Base-by-base conservation (phyloP, 2,329 filamentous ascomycete species). In the Ceratocystiopsis sp. region DNA sequence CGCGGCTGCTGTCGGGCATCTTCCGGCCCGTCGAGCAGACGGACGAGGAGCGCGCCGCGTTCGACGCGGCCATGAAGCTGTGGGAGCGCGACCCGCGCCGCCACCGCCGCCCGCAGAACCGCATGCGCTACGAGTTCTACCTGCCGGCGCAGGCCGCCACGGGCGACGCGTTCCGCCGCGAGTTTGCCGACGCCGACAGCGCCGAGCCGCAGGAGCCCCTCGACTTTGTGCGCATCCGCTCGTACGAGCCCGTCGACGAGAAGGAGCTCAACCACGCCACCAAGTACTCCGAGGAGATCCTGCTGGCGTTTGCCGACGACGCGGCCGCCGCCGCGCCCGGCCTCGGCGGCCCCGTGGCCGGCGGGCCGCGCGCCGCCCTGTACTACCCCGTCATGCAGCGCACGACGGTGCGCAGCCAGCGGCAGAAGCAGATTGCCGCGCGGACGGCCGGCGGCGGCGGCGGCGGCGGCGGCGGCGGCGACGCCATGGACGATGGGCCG, bases 301-400 rank as follows among this genome's bases (percentile, higher is more conserved):
- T 78, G 45, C 59, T 81, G 25, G 66, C 72, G 3, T 68, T 70
- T 53, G 67, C 73, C 51, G 68, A 75, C 48, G 69, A 71, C 48
- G 47, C 67, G 53, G 17, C 29, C 33, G 36, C 38, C 13, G 33
- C 40, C 1, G 54, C 52, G 3, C 46, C 49, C 38, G 47, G 59
- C 19, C 53, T 59, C 40, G 56, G 47, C 39, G 45, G 45, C 29
- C 41, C 49, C 35, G 64, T 68, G 48, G 66, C 66, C 41, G 58
- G 61, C 44, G 55, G 61, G 41, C 66, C 73, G 49, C 73, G 72
- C 55, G 76, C 68, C 8, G 72, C 69, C 13, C 80, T 77, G 57
- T 81, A 80, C 59, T 81, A 80, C 52, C 78, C 78, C 4, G 67
- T 81, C 48, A 71, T 80, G 60, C 75, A 80, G 57, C 71, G 73